Evolutionary conservation across 306 rosid species (phyloP), one percentile per base, ranked within the genome.

Genomic region (Cucumis melo): DNA sequence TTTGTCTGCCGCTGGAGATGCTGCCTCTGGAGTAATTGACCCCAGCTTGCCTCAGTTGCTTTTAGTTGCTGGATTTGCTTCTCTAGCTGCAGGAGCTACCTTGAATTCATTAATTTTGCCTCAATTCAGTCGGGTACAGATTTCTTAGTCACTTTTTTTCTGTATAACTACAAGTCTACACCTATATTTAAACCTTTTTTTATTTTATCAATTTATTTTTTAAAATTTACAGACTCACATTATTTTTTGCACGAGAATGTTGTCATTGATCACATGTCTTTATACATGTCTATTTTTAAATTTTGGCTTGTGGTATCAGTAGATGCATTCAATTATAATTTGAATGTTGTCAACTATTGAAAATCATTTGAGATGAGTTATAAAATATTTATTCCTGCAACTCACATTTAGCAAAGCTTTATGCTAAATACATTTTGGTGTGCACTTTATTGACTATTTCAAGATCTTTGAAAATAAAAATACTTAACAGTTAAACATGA

Each of bases 21-120:
- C 87, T 66, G 96, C 97, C 75, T 90, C 98, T 62, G 93, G 97
- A 81, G 82, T 90, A 55, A 78, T 91, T 72, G 94, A 94, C 80
- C 94, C 98, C 81, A 82, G 86, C 89, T 87, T 90, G 74, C 98
- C 97, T 77, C 94, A 87, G 57, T 14, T 90, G 55, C 82, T 94
- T 56, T 83, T 96, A n/a, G 82, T 86, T 83, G 89, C 84, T 65
- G 93, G 91, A 50, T 87, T 90, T 71, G 86, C 91, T 65, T 87
- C 97, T 57, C 84, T 94, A 81, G 92, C 88, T 77, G 87, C 91
- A 79, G 97, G 97, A 77, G 87, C 91, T 76, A 85, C 95, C 11
- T 79, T 94, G 79, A 94, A 89, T 78, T 72, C 88, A 13, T 74
- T 87, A 63, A 80, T 94, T 80, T 75, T 91, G 1, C 97, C 98